Percentiles rank a stretch among this genome's conserved stretches.
Conservation (phyloP, 2,329 filamentous ascomycete genomes). For the Alternaria atra region DNA sequence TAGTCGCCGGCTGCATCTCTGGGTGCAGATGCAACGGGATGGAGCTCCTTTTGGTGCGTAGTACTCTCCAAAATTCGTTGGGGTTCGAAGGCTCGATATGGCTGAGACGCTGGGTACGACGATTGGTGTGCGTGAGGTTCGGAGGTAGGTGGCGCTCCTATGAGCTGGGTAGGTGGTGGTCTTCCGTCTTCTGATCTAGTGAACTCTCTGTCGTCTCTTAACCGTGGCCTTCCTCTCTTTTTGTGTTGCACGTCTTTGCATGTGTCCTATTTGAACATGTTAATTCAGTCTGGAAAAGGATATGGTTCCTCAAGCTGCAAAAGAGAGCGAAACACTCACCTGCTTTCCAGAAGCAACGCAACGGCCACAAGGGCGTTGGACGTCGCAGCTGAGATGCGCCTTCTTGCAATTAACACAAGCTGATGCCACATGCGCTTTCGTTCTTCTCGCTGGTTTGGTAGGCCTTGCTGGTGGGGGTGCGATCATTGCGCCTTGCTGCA, state of each 20-base stretch:
- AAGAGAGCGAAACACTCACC: constrained; percentile 49
- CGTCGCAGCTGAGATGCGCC: constrained; percentile 74
- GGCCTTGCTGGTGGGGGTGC: constrained; percentile 42
- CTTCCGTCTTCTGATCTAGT: constrained; percentile 42
- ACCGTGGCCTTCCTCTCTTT: constrained; percentile 78
- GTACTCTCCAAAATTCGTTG: constrained; percentile 30
- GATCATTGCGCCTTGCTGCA: constrained; percentile 44
- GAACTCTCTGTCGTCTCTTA: constrained; percentile 67
- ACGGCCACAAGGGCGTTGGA: constrained; percentile 79
- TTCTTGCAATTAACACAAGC: constrained; percentile 87
- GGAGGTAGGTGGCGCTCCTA: constrained; percentile 34
- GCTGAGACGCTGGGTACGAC: constrained; percentile 29
- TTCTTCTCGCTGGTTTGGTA: constrained; percentile 54
- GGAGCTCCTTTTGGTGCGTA: constrained; percentile 28
- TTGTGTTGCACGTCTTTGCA: constrained; percentile 88
- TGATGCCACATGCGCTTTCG: constrained; percentile 83
- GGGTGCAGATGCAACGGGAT: constrained; percentile 23
- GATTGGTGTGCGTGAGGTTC: constrained; percentile 35
- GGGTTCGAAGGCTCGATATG: constrained; percentile 36
- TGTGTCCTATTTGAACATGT: constrained; percentile 64
- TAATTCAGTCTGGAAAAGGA: not conserved
- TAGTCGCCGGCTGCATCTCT: constrained; percentile 29
- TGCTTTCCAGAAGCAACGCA: constrained; percentile 80
- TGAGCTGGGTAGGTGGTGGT: constrained; percentile 34
- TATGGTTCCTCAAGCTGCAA: not conserved